These are phyloP conservation scores for Cercis canadensis DNA, from an alignment of 306 rosid genomes.

Conservation along the genomic window DNA sequence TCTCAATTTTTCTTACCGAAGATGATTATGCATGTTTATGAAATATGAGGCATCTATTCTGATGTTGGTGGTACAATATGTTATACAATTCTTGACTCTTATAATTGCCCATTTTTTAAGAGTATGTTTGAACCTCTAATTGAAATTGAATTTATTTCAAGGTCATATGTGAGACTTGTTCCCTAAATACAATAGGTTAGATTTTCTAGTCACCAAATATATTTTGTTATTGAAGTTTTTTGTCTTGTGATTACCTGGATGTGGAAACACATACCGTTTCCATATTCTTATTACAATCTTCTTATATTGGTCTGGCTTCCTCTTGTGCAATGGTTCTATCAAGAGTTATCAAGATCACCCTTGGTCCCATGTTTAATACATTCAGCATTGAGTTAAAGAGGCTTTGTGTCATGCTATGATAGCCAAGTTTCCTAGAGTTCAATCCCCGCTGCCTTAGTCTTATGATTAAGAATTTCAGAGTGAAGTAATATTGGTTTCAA, in stretches of 20 bases:
- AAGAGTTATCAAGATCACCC: background rate
- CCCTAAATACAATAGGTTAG: no score
- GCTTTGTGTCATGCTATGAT: background rate
- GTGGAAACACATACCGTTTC: no score
- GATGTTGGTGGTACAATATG: background rate
- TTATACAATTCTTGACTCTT: background rate
- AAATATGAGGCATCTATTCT: background rate
- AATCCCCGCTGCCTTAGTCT: background rate
- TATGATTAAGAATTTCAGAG: background rate
- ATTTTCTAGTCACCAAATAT: no score
- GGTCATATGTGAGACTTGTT: no score
- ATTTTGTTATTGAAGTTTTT: no score
- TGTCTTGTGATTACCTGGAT: no score
- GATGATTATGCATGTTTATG: background rate
- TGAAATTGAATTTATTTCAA: background rate
- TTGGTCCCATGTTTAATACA: background rate
- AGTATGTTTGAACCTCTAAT: conserved; percentile 2
- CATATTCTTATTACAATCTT: no score
- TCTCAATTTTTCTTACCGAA: conserved; percentile 3
- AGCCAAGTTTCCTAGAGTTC: background rate
- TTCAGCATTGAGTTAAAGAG: background rate
- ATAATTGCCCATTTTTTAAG: background rate
- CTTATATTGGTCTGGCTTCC: background rate
- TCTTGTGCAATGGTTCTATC: background rate
- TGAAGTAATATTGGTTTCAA: no score